Conservation (phyloP, 192 early-diverging fungal species). For the Tieghemiomyces parasiticus region DNA sequence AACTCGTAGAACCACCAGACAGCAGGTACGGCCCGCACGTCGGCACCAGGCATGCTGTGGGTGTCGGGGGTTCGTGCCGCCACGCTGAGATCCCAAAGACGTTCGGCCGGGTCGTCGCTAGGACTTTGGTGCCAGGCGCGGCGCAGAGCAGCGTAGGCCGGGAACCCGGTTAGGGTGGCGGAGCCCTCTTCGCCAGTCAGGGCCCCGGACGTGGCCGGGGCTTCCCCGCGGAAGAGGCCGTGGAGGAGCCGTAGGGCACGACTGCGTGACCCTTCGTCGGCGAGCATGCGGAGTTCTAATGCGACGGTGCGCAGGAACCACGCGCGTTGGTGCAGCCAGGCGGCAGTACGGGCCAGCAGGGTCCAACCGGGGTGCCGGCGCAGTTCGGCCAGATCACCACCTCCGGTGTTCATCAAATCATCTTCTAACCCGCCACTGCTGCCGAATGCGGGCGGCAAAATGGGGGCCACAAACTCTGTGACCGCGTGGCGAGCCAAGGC, state of each 20-base stretch:
- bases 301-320: slow-evolving; percentile 83
- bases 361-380: slow-evolving; percentile 11
- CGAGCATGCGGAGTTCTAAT: slow-evolving; percentile 68
- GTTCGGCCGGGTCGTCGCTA: not conserved
- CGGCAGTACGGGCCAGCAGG: slow-evolving; percentile 17
- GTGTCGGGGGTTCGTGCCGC: not conserved
- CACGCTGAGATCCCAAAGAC: not conserved
- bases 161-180: not conserved
- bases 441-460: slow-evolving; percentile 14
- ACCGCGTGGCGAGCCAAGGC: slow-evolving; percentile 15
- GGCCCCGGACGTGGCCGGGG: not conserved
- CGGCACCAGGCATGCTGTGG: slow-evolving; percentile 16
- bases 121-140: not conserved
- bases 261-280: slow-evolving; percentile 20
- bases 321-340: slow-evolving; percentile 66
- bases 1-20: slow-evolving; percentile 9
- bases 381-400: not conserved
- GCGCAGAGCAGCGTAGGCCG: not conserved
- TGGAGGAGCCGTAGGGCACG: not conserved
- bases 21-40: not conserved
- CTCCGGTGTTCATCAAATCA: too few species aligned
- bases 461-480: slow-evolving; percentile 18
- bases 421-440: too few species aligned
- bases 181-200: too few species aligned
- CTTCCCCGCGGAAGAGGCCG: not conserved